These are phyloP conservation scores for Aeminium ludgeri DNA, from an alignment of 495 filamentous ascomycete genomes.

Conservation along the genomic window DNA sequence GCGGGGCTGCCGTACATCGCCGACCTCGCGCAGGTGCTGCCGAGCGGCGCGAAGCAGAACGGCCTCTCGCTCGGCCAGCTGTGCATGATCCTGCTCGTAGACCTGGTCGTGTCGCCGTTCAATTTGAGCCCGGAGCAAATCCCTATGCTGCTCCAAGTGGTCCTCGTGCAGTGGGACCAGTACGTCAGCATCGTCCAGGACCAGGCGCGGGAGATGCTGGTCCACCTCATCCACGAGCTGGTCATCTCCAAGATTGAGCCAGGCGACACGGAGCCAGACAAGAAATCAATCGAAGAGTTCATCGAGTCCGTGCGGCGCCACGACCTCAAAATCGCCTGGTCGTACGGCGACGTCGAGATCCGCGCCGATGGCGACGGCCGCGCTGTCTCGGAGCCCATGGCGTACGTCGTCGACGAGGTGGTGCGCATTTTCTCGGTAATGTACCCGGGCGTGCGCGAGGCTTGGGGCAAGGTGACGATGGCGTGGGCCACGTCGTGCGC, in stretches of 20 bases:
- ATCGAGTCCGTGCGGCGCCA: slow-evolving; percentile 81
- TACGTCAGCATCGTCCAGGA: slow-evolving; percentile 92
- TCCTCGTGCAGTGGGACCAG: slow-evolving; percentile 91
- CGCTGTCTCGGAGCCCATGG: slow-evolving; percentile 77
- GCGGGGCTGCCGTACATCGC: slow-evolving; percentile 71
- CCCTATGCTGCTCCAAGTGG: slow-evolving; percentile 72
- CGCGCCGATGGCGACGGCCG: slow-evolving; percentile 45
- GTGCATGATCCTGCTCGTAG: slow-evolving; percentile 82
- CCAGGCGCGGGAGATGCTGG: slow-evolving; percentile 91
- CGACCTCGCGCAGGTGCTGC: slow-evolving; percentile 61
- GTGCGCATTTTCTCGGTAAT: slow-evolving; percentile 69
- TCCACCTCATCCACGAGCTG: slow-evolving; percentile 92
- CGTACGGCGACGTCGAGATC: slow-evolving; percentile 79
- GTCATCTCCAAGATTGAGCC: slow-evolving; percentile 84
- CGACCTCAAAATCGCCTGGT: slow-evolving; percentile 73
- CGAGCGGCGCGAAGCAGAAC: slow-evolving; percentile 65
- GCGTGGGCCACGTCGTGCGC: slow-evolving; percentile 94
- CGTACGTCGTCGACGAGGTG: slow-evolving; percentile 58
- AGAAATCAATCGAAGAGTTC: slow-evolving; percentile 64
- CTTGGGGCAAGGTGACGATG: slow-evolving; percentile 77
- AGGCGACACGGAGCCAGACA: slow-evolving; percentile 43
- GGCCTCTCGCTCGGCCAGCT: slow-evolving; percentile 86
- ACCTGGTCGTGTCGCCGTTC: slow-evolving; percentile 86
- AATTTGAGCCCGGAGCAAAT: slow-evolving; percentile 60
- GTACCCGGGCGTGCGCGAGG: slow-evolving; percentile 72